These are phyloP conservation scores for Wickerhamiella nectarea DNA, from an alignment of 805 yeast genomes.

Conservation along the genomic window DNA sequence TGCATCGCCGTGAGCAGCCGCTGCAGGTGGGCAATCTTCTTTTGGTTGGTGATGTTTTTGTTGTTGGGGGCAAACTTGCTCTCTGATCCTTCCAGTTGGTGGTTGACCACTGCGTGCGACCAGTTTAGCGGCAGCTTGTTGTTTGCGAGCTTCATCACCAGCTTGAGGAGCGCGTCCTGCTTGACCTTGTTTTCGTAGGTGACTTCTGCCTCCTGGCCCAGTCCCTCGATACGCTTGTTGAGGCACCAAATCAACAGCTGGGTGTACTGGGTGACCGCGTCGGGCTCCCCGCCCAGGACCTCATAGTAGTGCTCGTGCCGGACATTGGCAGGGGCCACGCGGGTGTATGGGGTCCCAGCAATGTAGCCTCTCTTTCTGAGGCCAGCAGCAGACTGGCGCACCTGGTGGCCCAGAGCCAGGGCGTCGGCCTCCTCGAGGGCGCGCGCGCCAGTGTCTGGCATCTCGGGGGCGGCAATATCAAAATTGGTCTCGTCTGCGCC, in stretches of 20 bases:
- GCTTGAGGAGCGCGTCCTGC: not conserved
- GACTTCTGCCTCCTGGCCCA: not conserved
- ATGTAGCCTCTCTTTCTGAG: not conserved
- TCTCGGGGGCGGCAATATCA: too few species aligned
- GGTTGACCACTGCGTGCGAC: conserved; percentile 1
- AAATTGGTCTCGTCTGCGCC: not conserved
- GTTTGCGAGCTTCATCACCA: conserved; percentile 1
- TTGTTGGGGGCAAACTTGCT: conserved; percentile 2
- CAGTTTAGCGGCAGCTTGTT: conserved; percentile 4
- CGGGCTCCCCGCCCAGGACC: not conserved
- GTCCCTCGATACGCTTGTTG: not conserved
- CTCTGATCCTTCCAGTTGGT: not conserved
- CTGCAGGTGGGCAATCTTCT: not conserved
- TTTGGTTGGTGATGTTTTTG: not conserved
- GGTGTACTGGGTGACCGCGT: conserved; percentile 5
- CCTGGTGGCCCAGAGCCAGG: not conserved
- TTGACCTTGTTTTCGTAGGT: not conserved
- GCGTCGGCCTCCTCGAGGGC: not conserved
- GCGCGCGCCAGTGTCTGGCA: too few species aligned
- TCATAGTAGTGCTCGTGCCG: not conserved
- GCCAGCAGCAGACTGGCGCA: not conserved
- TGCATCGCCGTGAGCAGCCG: not conserved
- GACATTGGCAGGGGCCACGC: not conserved
- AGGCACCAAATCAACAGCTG: conserved; percentile 10
- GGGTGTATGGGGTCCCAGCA: conserved; percentile 1